A percentile compares a stretch with the other conserved stretches of the same genome.
Evolutionary conservation across 495 filamentous ascomycete genomes (phyloP).

Genomic region (Hamigera avellanea): DNA sequence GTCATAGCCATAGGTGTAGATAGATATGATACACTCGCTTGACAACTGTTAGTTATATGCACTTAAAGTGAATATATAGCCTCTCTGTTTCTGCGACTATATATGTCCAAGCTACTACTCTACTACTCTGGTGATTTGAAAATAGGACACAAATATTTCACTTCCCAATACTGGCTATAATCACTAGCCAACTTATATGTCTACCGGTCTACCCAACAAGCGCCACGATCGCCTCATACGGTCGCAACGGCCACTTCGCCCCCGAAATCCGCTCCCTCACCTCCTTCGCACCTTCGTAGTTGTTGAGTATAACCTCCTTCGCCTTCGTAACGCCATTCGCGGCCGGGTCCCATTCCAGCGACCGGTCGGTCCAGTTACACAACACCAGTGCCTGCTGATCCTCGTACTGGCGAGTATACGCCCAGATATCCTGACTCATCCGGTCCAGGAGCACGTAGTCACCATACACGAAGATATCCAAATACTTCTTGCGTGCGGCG

Average conservation of each 20-base stretch:
- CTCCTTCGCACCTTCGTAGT: slow-evolving; percentile 19
- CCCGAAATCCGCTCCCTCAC: slow-evolving; percentile 14
- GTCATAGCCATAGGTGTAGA: too few relatives aligned
- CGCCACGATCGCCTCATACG: slow-evolving; percentile 28
- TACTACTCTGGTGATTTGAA: too few relatives aligned
- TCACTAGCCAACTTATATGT: too few relatives aligned
- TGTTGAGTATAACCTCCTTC: slow-evolving; percentile 32
- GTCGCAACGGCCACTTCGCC: slow-evolving; percentile 23
- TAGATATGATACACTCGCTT: too few relatives aligned
- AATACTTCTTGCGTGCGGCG: slow-evolving; percentile 40
- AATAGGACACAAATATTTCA: too few relatives aligned
- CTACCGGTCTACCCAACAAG: slow-evolving; percentile 12
- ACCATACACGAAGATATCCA: slow-evolving; percentile 51
- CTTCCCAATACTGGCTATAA: not conserved
- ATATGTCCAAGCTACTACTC: too few relatives aligned
- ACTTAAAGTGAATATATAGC: too few relatives aligned
- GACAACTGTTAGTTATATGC: too few relatives aligned
- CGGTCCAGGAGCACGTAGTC: slow-evolving; percentile 39
- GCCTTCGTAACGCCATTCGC: slow-evolving; percentile 18
- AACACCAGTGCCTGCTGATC: slow-evolving; percentile 35
- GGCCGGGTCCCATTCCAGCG: slow-evolving; percentile 27
- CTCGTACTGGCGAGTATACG: slow-evolving; percentile 32
- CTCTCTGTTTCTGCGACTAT: too few relatives aligned
- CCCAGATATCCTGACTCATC: slow-evolving; percentile 33
- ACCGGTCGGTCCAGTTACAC: slow-evolving; percentile 37